phyloP scores from a whole-genome alignment of 2,329 filamentous ascomycete genomes.

The Pestalotiopsis sp. region DNA sequence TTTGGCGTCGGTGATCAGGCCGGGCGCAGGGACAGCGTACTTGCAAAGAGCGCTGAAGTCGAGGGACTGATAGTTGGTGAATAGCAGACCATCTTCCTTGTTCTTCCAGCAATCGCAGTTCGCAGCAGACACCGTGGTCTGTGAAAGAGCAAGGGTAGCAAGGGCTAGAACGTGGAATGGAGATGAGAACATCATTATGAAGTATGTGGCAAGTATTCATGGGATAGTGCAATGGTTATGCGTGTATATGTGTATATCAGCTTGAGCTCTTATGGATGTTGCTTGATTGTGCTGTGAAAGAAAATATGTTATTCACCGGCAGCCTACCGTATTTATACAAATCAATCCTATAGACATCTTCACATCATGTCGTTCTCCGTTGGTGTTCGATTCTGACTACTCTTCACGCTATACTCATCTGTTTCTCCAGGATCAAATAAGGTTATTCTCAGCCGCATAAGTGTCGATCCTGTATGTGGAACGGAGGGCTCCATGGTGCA shows the following conservation, averaged over 20 bases:
- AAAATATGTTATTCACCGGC: background rate
- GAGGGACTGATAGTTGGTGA: background rate
- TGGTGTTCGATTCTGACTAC: background rate
- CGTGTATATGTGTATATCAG: background rate
- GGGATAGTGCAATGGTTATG: background rate
- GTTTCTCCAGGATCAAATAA: background rate
- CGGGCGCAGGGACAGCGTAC: background rate
- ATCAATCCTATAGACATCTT: background rate
- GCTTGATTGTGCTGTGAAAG: background rate
- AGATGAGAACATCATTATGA: background rate
- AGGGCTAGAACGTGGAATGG: background rate
- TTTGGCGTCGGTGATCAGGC: background rate
- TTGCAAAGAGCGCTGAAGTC: background rate
- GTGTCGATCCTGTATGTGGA: background rate
- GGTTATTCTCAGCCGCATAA: background rate
- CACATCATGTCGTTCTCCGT: background rate
- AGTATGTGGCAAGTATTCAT: background rate
- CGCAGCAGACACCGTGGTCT: background rate
- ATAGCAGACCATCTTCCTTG: slow-evolving; percentile 1
- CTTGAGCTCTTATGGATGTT: background rate
- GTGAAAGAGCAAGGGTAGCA: background rate
- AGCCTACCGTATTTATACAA: background rate
- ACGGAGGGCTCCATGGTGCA: background rate
- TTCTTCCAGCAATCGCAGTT: slow-evolving; percentile 1
- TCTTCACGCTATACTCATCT: background rate